Percentiles rank a stretch among this genome's conserved stretches.
phyloP scores from a whole-genome alignment of 371 early-diverging fungal genomes.

The Syncephalastrum racemosum region DNA sequence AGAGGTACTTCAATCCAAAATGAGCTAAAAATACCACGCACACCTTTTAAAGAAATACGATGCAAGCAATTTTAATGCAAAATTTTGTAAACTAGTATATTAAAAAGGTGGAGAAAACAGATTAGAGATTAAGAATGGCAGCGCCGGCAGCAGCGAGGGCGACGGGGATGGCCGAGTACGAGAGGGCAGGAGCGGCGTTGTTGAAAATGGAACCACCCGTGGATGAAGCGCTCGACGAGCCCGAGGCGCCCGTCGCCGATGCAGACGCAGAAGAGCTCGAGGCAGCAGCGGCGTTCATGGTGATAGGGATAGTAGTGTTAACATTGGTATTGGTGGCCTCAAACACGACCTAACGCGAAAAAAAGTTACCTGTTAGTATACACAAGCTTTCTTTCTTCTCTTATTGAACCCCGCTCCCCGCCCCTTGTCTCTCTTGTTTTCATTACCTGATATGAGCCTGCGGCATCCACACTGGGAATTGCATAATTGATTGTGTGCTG shows the following conservation, averaged over 20 bases:
- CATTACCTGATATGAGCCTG: slow-evolving; percentile 34
- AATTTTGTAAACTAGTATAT: no score
- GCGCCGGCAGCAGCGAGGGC: no score
- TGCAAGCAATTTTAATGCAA: no score
- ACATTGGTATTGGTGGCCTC: slow-evolving; percentile 30
- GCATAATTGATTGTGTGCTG: slow-evolving; percentile 25
- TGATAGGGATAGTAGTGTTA: slow-evolving; percentile 37
- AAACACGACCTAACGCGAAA: slow-evolving; percentile 24
- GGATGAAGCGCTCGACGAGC: slow-evolving; percentile 5
- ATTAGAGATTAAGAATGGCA: no score
- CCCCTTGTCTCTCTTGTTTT: background rate
- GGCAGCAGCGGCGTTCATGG: slow-evolving; percentile 31
- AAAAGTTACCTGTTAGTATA: background rate
- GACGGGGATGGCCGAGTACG: no score
- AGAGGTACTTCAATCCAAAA: no score
- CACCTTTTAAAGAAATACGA: no score
- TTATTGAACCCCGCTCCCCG: no score
- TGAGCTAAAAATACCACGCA: no score
- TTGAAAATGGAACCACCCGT: background rate
- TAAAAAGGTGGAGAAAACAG: no score
- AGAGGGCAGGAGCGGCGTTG: no score
- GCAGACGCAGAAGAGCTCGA: slow-evolving; percentile 9
- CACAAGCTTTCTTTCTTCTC: background rate
- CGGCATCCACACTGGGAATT: slow-evolving; percentile 27
- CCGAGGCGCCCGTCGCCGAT: slow-evolving; percentile 8